Percentiles rank a stretch among this genome's conserved stretches.
Conservation (phyloP, 2,329 filamentous ascomycete genomes). For the Thyridium curvatum region DNA sequence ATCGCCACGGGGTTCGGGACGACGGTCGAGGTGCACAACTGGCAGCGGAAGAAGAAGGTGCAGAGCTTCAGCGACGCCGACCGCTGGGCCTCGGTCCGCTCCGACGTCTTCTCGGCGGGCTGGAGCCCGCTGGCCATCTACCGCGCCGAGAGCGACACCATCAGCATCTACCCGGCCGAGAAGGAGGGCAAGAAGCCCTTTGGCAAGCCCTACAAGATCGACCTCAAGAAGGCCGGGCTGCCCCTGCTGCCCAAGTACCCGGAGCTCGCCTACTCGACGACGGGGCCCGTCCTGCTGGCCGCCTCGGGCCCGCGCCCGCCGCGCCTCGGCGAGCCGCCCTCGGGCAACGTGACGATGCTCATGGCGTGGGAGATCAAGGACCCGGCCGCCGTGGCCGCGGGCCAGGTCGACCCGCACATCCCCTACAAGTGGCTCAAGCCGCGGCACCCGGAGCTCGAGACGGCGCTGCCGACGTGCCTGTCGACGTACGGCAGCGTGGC, state of each 20-base stretch:
- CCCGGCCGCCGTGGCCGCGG: constrained; percentile 10
- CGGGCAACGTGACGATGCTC: constrained; percentile 28
- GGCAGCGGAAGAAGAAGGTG: constrained; percentile 29
- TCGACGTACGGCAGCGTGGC: constrained; percentile 28
- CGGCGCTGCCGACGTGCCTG: constrained; percentile 28
- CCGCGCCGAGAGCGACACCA: constrained; percentile 18
- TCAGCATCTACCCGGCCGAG: constrained; percentile 24
- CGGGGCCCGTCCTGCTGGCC: constrained; percentile 28
- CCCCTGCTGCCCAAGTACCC: constrained; percentile 30
- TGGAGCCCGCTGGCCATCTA: constrained; percentile 28
- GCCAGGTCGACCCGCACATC: constrained; percentile 8
- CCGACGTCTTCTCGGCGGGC: constrained; percentile 24
- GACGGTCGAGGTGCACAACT: constrained; percentile 31
- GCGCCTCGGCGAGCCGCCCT: constrained; percentile 26
- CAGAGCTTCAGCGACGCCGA: constrained; percentile 29
- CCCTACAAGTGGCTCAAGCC: constrained; percentile 29
- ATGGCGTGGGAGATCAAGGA: constrained; percentile 30
- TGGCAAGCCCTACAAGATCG: constrained; percentile 24
- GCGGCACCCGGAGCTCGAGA: constrained; percentile 29
- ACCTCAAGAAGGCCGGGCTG: constrained; percentile 24
- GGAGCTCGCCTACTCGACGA: constrained; percentile 31
- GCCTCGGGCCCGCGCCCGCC: constrained; percentile 32
- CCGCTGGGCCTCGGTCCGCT: constrained; percentile 28
- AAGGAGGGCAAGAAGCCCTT: constrained; percentile 28
- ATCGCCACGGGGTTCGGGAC: constrained; percentile 32